Evolutionary conservation across 2,329 filamentous ascomycete species (phyloP).

Genomic region (Clarireedia hainanense): DNA sequence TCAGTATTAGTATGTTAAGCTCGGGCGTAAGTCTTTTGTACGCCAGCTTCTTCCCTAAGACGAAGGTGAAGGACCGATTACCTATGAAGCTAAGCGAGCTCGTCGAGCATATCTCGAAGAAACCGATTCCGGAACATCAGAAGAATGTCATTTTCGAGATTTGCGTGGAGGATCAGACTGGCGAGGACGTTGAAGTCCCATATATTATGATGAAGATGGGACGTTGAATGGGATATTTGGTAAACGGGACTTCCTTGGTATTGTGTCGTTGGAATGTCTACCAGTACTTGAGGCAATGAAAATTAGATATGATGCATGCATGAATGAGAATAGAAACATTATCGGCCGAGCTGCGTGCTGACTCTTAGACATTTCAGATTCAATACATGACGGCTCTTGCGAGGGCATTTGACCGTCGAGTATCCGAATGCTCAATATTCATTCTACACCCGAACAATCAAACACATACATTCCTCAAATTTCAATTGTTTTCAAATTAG

Average conservation of each 20-base stretch:
- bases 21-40: slow-evolving; percentile 95
- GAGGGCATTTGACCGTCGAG: no score
- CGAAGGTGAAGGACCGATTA: slow-evolving; percentile 72
- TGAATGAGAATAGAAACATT: neutral
- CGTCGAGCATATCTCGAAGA: slow-evolving; percentile 84
- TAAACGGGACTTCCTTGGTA: neutral
- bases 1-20: slow-evolving; percentile 86
- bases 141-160: slow-evolving; percentile 96
- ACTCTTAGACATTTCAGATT: no score
- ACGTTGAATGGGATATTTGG: slow-evolving; percentile 14
- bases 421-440: no score
- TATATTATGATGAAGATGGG: slow-evolving; percentile 78
- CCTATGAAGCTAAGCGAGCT: slow-evolving; percentile 80
- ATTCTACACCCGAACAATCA: no score
- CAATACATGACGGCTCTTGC: no score
- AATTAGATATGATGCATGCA: neutral
- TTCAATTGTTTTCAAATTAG: no score
- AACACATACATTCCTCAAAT: no score
- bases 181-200: slow-evolving; percentile 93
- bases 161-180: slow-evolving; percentile 78
- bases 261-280: neutral
- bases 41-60: slow-evolving; percentile 79
- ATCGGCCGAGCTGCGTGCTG: no score
- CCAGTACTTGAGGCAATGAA: no score
- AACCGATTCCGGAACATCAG: slow-evolving; percentile 82